Evolutionary conservation across 805 yeast genomes (phyloP), one percentile per base, ranked within the genome.

Genomic region (Priceomyces melissophilus): DNA sequence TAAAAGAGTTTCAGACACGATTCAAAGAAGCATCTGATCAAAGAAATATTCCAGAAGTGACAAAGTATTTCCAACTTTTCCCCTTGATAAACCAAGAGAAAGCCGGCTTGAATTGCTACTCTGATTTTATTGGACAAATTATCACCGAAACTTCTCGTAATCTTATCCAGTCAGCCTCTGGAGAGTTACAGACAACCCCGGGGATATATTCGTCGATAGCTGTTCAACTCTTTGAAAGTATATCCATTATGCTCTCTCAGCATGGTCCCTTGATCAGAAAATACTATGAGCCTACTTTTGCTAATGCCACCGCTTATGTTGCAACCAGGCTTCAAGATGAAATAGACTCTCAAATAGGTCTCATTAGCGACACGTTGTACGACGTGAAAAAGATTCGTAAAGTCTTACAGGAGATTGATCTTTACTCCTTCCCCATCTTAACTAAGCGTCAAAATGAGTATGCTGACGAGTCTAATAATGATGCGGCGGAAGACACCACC

Each of bases 311-410:
- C 71, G 64, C 74, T 2, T 73, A 73, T 27, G 89, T 91, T 8
- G 73, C 90, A 50, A 78, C 76, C 13, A 77, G 78, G 37, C 82
- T 93, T 26, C 96, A 91, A 61, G 69, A 77, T 37, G 99, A 93
- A 56, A 82, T 93, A 25, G 99, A 93, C 56, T 72, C 90, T n/a
- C 99, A 93, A 56, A 83, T 91, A 17, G 95, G 95, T 4, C 69
- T 93, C 33, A 85, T 93, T 3, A 71, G 86, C 40, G 98, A 91
- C 59, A 86, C 93, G 0, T 87, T 87, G 54, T 77, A 82, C 66
- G 97, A 90, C 50, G 74, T 78, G 23, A 75, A 87, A 47, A 70
- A 81, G 20, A 54, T 89, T 3, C 81, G 74, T 23, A 71, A 76
- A 44, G 56, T 75, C 7, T 50, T 85, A 16, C 71, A 72, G 41